Evolutionary conservation across 225 moss, liverwort and hornwort species (phyloP), one percentile per base, ranked within the genome.

Genomic region (Straminergon stramineum): DNA sequence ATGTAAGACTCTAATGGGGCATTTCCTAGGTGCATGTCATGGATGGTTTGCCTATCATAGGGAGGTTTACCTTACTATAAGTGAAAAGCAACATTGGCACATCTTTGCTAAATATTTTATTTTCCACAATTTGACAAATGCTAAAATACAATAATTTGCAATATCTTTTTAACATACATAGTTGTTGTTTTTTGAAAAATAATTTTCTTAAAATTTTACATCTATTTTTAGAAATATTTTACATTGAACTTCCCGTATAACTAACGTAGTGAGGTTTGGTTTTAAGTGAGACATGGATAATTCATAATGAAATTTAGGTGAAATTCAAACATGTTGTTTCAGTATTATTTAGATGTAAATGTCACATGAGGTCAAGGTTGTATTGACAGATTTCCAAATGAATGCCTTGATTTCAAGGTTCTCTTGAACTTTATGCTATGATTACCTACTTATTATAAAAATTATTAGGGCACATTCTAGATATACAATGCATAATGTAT

Each of bases 101-200:
- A 74, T 43, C 10, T 45, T 15, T 30, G 5, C 0, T 11, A 17
- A 10, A 1, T 17, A 45, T 17, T 43, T 17, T 5, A 17, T n/a
- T 43, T 35, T 43, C 16, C 0, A 3, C 27, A 73, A 24, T 43
- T 41, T 5, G 0, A 0, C 3, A 71, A 0, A 71, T 41, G 71
- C 41, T 41, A 39, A 41, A 22, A 4, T 26, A 11, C 6, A 19
- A 7, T 48, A 48, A 7, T 14, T 41, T 39, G 4, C 1, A 39
- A 23, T 71, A 15, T 26, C 8, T 24, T 15, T 70, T 5, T 71
- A 8, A 15, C 0, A 43, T 16, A 15, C 0, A 27, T 4, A 16
- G 3, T 26, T 26, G 9, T 67, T 67, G 0, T 20, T 26, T 70
- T 27, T 41, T 15, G 5, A 27, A 71, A 71, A 15, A 15, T 13